phyloP scores from a whole-genome alignment of 805 yeast genomes.

The Scheffersomyces ergatensis region DNA sequence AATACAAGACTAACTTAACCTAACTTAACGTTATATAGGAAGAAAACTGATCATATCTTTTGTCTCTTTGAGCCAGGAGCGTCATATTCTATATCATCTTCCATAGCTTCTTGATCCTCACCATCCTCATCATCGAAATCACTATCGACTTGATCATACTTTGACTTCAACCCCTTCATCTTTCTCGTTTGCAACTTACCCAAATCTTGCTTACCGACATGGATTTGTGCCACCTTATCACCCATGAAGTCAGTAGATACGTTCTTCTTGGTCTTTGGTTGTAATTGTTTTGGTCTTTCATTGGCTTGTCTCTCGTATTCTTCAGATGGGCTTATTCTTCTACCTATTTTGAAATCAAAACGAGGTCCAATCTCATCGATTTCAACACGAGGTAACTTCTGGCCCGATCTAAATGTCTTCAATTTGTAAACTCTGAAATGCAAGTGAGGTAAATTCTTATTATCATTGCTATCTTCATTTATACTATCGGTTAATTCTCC shows the following conservation, averaged over 20 bases:
- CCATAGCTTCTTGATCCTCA: constrained; percentile 12
- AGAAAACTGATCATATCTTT: too few species aligned
- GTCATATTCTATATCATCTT: constrained; percentile 14
- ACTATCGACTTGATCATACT: constrained; percentile 75
- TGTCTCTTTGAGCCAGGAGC: constrained; percentile 32
- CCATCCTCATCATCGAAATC: constrained; percentile 54
- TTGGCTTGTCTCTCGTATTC: constrained; percentile 90
- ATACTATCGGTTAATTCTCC: constrained; percentile 75
- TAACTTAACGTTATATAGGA: too few species aligned
- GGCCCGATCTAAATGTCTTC: constrained; percentile 77
- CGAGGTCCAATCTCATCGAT: constrained; percentile 95
- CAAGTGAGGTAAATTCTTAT: constrained; percentile 70
- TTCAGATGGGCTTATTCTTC: constrained; percentile 76
- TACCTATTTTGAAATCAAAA: constrained; percentile 87
- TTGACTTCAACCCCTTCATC: constrained; percentile 95
- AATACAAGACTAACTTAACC: too few species aligned
- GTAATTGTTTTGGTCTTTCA: constrained; percentile 76
- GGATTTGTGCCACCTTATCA: constrained; percentile 94
- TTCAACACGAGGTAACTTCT: constrained; percentile 91
- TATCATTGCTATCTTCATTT: constrained; percentile 75
- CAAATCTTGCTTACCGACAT: constrained; percentile 93
- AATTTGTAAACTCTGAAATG: constrained; percentile 89
- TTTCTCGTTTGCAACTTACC: constrained; percentile 90
- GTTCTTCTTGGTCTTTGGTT: constrained; percentile 83
- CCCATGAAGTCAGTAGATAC: constrained; percentile 86